These are phyloP conservation scores for Fraxinus velutina DNA, from an alignment of 305 asterid species.

Conservation along the genomic window DNA sequence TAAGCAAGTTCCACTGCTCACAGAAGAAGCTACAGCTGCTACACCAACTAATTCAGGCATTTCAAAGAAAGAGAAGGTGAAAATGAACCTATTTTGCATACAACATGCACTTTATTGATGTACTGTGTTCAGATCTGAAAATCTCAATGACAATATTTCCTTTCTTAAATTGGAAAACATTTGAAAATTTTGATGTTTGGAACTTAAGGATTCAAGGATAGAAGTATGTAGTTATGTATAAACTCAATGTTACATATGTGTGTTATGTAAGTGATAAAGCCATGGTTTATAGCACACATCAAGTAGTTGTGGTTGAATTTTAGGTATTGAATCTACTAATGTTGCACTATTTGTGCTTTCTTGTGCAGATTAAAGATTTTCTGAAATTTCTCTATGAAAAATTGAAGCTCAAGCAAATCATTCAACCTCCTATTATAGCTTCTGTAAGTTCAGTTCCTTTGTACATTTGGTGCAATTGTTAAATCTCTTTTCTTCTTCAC, in stretches of 20 bases:
- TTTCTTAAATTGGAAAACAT: not conserved
- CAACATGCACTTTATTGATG: not conserved
- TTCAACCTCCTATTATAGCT: conserved; percentile 97
- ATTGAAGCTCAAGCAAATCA: conserved; percentile 90
- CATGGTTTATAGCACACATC: not conserved
- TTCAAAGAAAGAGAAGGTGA: conserved; percentile 51
- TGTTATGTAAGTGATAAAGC: conserved; percentile 5
- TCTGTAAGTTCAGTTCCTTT: conserved; percentile 62
- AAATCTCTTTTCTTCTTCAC: not conserved
- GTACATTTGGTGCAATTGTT: not conserved
- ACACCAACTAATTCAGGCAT: conserved; percentile 36
- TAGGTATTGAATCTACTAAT: conserved; percentile 8
- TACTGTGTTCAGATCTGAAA: not conserved
- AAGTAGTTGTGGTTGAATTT: not conserved
- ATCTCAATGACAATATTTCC: conserved; percentile 2
- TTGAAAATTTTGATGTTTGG: not conserved
- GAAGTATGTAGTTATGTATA: conserved; percentile 3
- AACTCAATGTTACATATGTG: not conserved
- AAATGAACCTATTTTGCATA: conserved; percentile 20
- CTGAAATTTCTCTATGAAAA: conserved; percentile 66
- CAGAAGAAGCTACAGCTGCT: conserved; percentile 32
- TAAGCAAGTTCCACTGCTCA: conserved; percentile 68
- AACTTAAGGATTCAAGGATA: not conserved
- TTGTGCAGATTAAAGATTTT: conserved; percentile 60
- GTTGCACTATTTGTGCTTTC: conserved; percentile 25